These are phyloP conservation scores for Coemansia sp. DNA, from an alignment of 192 early-diverging fungal genomes.

Conservation along the genomic window DNA sequence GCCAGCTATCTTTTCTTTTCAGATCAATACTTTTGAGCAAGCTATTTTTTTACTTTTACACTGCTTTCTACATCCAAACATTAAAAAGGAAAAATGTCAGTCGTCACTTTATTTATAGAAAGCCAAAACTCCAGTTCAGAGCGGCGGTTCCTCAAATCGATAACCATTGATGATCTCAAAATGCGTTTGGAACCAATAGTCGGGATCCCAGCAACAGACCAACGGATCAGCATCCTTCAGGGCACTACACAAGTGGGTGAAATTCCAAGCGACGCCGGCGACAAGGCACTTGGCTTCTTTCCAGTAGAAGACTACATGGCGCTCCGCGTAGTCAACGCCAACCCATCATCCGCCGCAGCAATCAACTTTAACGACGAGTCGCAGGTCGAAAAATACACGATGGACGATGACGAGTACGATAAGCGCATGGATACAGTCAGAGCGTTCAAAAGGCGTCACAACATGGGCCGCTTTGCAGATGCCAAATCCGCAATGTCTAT, in stretches of 20 bases:
- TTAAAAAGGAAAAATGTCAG: conserved; percentile 44
- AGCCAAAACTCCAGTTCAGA: conserved; percentile 81
- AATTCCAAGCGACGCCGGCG: conserved; percentile 52
- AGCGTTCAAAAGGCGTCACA: conserved; percentile 85
- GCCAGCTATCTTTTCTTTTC: too few relatives aligned
- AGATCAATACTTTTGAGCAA: too few relatives aligned
- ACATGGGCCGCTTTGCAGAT: conserved; percentile 83
- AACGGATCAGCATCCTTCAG: conserved; percentile 64
- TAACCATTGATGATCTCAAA: conserved; percentile 45
- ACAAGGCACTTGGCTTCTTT: conserved; percentile 82
- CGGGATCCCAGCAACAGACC: conserved; percentile 72
- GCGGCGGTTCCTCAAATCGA: conserved; percentile 71
- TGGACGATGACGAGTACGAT: conserved; percentile 86
- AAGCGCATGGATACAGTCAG: conserved; percentile 80
- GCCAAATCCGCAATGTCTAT: conserved; percentile 77
- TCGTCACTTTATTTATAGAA: conserved; percentile 89
- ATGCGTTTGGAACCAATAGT: conserved; percentile 88
- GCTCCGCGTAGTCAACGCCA: conserved; percentile 59
- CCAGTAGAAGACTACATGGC: conserved; percentile 81
- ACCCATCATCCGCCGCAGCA: conserved; percentile 16
- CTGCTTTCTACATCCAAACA: too few relatives aligned
- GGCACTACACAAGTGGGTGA: conserved; percentile 49
- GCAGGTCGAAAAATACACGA: conserved; percentile 91
- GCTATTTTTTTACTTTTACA: too few relatives aligned
- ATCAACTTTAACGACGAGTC: conserved; percentile 86